Base-by-base conservation (phyloP, 2,329 filamentous ascomycete species). In the Fusarium metavorans region DNA sequence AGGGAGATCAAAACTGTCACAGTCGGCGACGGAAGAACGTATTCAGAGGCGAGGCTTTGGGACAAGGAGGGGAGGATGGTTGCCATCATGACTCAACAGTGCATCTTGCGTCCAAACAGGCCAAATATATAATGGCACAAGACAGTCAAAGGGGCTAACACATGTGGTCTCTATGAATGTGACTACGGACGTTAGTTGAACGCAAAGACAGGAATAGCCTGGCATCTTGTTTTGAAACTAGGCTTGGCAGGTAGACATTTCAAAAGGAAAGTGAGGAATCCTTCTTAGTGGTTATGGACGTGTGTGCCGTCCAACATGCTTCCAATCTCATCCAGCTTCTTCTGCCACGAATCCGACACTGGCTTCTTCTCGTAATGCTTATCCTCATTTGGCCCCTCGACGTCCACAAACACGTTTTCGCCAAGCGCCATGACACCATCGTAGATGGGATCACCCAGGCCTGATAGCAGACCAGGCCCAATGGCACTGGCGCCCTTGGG, bases 261-360 rank as follows among this genome's bases (percentile, higher is more conserved):
- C n/a, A 43, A 45, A 45, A 16, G 7, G 3, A 9, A 16, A 23
- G 13, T 16, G 4, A 25, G 41, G 2, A 25, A 25, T 18, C 23
- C 13, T 5, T 30, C 30, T 37, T 20, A 52, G 60, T 45, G 8
- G 16, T 32, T 63, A 6, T 14, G 23, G 25, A 23, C 18, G 16
- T 64, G 37, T 2, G 73, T 68, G 5, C 76, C 76, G 56, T 77
- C 76, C 66, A 77, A 23, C 30, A 77, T 61, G 0, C 67, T 68
- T 2, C 76, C 76, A 66, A 78, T 69, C 18, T 73, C 66, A 23
- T 78, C 75, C 63, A 78, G 14, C 34, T 78, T 69, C 27, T 57
- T 68, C 43, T 77, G 76, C 75, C 75, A 78, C 45, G 76, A 69
- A 18, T 68, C 64, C 0, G 70, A 68, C n/a, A 72, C 66, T 27